Percentiles rank a stretch among this genome's conserved stretches.
Evolutionary conservation across 495 filamentous ascomycete genomes (phyloP).

Genomic region (Pseudoneurospora amorphoporcata): DNA sequence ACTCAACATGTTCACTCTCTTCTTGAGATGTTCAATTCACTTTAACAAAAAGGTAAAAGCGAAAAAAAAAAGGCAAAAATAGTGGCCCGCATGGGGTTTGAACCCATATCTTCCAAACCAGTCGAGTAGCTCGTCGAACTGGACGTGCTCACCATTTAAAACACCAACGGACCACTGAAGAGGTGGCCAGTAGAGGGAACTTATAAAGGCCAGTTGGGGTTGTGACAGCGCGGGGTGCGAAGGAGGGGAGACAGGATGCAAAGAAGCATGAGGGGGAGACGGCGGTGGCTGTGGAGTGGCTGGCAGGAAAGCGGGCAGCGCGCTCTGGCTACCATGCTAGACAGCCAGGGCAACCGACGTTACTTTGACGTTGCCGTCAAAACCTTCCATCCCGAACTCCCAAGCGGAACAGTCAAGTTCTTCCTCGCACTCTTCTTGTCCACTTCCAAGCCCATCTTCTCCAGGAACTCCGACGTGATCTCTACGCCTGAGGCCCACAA

Average conservation of each 20-base stretch:
- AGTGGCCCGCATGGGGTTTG: background rate
- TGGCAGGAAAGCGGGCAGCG: background rate
- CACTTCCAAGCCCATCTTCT: slow-evolving; percentile 40
- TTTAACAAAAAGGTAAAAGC: background rate
- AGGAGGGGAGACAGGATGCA: background rate
- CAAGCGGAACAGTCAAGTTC: slow-evolving; percentile 41
- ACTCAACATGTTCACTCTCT: background rate
- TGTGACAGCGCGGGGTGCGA: background rate
- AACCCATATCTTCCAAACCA: background rate
- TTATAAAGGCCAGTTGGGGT: background rate
- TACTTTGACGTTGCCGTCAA: background rate
- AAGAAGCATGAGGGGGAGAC: no score
- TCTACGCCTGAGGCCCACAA: background rate
- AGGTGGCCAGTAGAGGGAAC: background rate
- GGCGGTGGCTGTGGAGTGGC: background rate
- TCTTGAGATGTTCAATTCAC: background rate
- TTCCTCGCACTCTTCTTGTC: slow-evolving; percentile 61
- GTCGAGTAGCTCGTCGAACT: background rate
- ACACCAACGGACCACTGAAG: background rate
- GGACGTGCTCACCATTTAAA: background rate
- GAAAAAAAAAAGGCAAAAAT: background rate
- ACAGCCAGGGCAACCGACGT: background rate
- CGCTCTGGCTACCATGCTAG: background rate
- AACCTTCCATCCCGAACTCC: background rate
- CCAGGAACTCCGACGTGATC: background rate